Evolutionary conservation across 1,139 yeast genomes (phyloP), one percentile per base, ranked within the genome.

Genomic region (Magnusiomyces ingens): DNA sequence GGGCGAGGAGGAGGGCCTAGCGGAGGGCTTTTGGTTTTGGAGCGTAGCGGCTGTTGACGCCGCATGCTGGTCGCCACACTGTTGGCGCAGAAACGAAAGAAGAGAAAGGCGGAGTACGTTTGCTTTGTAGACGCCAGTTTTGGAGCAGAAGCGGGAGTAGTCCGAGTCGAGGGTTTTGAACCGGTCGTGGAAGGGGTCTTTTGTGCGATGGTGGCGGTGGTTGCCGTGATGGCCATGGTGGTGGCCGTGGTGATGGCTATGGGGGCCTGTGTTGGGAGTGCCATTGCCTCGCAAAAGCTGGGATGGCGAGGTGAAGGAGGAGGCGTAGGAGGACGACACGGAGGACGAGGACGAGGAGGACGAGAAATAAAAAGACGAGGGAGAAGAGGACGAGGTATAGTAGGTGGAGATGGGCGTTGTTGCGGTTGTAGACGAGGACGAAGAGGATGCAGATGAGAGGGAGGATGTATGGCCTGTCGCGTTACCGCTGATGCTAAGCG

Each of bases 91-190:
- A 62, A 82, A 84, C 3, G 90, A 85, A 22, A 88, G 70, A n/a
- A 88, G 70, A 1, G 81, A 71, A 1, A 87, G 73, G 29, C 96
- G 72, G 22, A 88, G 71, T 15, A 82, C 75, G 64, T 87, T 88
- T 10, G 93, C 79, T 62, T 81, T 82, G 36, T 77, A 67, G 1
- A 82, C 72, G 8, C 82, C 80, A 48, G 75, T 72, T 60, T 80
- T 79, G 29, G 81, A 71, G 22, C 54, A 53, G 56, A 70, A 72
- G 45, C 60, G 58, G 38, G 60, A 48, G 42, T 62, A 57, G 21
- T 64, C 68, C 17, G 59, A 45, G 37, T 65, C 67, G 40, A 65
- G 57, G 2, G 52, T 47, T 47, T 63, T 63, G 52, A 64, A 62
- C 11, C 60, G 63, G 10, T 57, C 53, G 5, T 48, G 42, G n/a